Evolutionary conservation across 768 basidiomycete species (phyloP), one percentile per base, ranked within the genome.

Genomic region (Mycena amicta): DNA sequence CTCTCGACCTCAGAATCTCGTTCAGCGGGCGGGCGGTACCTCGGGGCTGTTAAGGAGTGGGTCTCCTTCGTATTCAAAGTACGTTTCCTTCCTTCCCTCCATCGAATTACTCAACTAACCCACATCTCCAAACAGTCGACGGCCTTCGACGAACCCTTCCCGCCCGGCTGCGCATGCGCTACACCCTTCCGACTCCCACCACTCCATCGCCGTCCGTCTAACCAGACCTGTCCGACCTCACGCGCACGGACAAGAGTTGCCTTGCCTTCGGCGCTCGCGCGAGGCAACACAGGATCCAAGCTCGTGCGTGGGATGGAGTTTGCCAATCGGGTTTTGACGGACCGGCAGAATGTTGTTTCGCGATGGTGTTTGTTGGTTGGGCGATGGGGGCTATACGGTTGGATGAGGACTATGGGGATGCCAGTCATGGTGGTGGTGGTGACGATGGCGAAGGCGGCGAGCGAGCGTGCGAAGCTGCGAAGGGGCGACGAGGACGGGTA

Each of bases 61-160:
- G 1, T n/a, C n/a, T 58, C 51, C 3, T 45, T 58, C 2, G 56
- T 58, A 5, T 53, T 58, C 43, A 58, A 58, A 43, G 56, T 53
- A n/a, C 2, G 41, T 27, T 31, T 45, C 26, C 2, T 18, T 37
- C 33, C 8, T 37, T 37, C 33, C 33, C 8, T 37, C 18, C 33
- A 37, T 37, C 18, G 8, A 37, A 8, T 37, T 37, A 8, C 33
- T 8, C 11, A 8, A 8, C 33, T 37, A n/a, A n/a, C n/a, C n/a
- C n/a, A n/a, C n/a, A n/a, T n/a, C n/a, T n/a, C n/a, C n/a, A n/a
- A n/a, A n/a, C 18, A 37, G 33, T 37, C 33, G 11, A 37, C 33
- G 8, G 33, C 33, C 33, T 37, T 37, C 33, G 33, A 37, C 8
- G 33, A 37, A 18, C 18, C 8, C 33, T 37, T 37, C 33, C 18